Evolutionary conservation across 805 yeast genomes (phyloP).

Genomic region (Wickerhamiella vanderwaltii): DNA sequence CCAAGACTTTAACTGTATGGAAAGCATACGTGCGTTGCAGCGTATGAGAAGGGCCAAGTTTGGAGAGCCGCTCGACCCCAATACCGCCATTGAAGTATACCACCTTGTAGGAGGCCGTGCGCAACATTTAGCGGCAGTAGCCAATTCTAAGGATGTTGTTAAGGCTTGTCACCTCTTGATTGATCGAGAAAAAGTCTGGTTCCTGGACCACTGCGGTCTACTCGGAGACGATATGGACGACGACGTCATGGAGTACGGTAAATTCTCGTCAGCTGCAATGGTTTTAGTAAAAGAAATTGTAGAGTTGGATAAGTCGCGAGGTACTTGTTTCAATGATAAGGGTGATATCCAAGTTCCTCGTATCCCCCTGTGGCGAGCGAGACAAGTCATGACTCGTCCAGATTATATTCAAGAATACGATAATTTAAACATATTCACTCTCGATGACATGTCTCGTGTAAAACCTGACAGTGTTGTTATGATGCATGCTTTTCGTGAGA

Average conservation of each 20-base stretch:
- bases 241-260: constrained; percentile 77
- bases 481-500: constrained; percentile 82
- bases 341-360: constrained; percentile 51
- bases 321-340: constrained; percentile 10
- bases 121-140: constrained; percentile 62
- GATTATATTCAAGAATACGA: constrained; percentile 69
- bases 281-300: constrained; percentile 57
- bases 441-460: constrained; percentile 58
- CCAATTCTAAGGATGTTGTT: constrained; percentile 27
- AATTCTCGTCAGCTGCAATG: constrained; percentile 65
- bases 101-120: constrained; percentile 74
- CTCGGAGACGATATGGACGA: constrained; percentile 74
- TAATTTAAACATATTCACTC: constrained; percentile 63
- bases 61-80: constrained; percentile 31
- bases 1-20: constrained; percentile 40
- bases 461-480: constrained; percentile 75
- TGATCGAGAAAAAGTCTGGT: constrained; percentile 77
- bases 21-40: constrained; percentile 43
- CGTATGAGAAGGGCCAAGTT: constrained; percentile 35
- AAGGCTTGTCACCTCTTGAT: constrained; percentile 57
- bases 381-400: constrained; percentile 75
- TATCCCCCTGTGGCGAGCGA: constrained; percentile 69
- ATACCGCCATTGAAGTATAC: constrained; percentile 42
- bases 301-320: constrained; percentile 41
- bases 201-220: constrained; percentile 68